Evolutionary conservation across 2,329 filamentous ascomycete genomes (phyloP).

Genomic region (Niveomyces coronatus): DNA sequence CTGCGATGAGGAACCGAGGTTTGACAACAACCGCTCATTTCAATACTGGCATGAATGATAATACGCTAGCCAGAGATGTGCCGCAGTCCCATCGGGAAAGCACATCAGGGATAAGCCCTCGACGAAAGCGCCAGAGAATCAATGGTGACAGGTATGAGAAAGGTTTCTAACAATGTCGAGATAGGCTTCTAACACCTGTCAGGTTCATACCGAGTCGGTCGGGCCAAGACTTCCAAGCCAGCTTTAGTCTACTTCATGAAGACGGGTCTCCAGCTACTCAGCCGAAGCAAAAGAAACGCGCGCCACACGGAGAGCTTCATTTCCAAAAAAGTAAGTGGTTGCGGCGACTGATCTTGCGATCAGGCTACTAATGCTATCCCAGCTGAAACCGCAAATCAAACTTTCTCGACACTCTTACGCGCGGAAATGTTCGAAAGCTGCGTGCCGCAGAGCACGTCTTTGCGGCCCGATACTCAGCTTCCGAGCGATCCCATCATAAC

Average conservation of each 20-base stretch:
- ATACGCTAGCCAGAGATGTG: conserved; percentile 41
- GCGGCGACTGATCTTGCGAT: background rate
- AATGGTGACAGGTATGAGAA: conserved; percentile 47
- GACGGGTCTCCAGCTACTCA: conserved; percentile 89
- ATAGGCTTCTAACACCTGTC: conserved; percentile 16
- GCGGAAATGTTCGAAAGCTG: conserved; percentile 88
- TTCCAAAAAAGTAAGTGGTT: conserved; percentile 73
- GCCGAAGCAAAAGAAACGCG: conserved; percentile 73
- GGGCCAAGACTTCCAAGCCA: conserved; percentile 86
- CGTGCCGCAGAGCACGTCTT: conserved; percentile 66
- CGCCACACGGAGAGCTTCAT: conserved; percentile 80
- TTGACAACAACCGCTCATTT: conserved; percentile 27
- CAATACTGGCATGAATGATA: conserved; percentile 40
- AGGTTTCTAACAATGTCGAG: background rate
- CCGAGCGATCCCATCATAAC: conserved; percentile 42
- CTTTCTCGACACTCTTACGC: conserved; percentile 77
- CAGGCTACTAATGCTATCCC: conserved; percentile 3
- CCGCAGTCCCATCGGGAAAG: conserved; percentile 40
- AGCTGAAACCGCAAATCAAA: conserved; percentile 91
- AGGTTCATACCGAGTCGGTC: conserved; percentile 94
- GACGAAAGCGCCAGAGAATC: conserved; percentile 49
- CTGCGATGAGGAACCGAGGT: conserved; percentile 26
- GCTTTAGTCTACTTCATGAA: conserved; percentile 84
- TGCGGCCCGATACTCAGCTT: conserved; percentile 45
- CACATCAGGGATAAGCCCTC: conserved; percentile 43